Evolutionary conservation across 2,329 filamentous ascomycete genomes (phyloP).

Genomic region (Fusarium praegraminearum): DNA sequence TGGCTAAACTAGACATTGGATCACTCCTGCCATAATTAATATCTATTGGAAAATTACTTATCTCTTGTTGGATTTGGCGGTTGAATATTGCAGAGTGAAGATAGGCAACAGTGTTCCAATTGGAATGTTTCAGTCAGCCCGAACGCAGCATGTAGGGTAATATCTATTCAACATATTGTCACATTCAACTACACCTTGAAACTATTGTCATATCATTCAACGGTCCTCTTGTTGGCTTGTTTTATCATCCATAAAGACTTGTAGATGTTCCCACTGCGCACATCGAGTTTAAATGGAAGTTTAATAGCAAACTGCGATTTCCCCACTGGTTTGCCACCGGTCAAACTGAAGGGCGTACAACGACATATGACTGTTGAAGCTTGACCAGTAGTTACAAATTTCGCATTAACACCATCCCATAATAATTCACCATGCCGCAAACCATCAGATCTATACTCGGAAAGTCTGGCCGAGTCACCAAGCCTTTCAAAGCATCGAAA

Average conservation of each 20-base stretch:
- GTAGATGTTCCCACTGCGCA: background rate
- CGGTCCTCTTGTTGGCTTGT: background rate
- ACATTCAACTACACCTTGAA: background rate
- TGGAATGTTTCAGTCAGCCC: conserved; percentile 34
- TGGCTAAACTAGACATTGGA: conserved; percentile 48
- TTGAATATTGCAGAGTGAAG: background rate
- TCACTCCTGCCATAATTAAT: conserved; percentile 6
- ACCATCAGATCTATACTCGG: conserved; percentile 56
- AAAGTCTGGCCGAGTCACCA: conserved; percentile 52
- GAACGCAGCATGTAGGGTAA: background rate
- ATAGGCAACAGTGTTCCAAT: background rate
- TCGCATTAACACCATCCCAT: background rate
- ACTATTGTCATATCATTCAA: background rate
- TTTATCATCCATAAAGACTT: background rate
- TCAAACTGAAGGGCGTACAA: conserved; percentile 14
- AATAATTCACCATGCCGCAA: conserved; percentile 43
- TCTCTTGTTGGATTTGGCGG: background rate
- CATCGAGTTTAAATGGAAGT: background rate
- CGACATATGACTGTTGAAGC: background rate
- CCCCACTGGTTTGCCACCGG: conserved; percentile 38
- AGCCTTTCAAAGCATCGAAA: conserved; percentile 43
- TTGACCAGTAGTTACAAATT: background rate
- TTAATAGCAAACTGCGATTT: background rate
- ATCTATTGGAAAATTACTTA: background rate
- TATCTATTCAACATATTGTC: background rate